A percentile compares a stretch with the other conserved stretches of the same genome.
phyloP scores from a whole-genome alignment of 176 grass and related monocot genomes.

The Oryza australiensis region DNA sequence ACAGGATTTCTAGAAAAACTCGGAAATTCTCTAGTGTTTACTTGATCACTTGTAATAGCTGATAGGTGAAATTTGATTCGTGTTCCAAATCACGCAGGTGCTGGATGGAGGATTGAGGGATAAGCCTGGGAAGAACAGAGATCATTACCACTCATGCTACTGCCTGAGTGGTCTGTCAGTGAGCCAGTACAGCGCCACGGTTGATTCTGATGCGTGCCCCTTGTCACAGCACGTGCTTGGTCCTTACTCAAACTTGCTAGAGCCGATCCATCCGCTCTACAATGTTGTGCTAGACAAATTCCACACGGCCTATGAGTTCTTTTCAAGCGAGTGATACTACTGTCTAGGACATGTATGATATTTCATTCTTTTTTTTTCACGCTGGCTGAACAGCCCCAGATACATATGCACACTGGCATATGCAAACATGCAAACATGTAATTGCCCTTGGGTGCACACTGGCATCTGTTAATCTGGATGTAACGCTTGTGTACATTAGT shows the following conservation, averaged over 20 bases:
- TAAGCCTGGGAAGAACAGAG: constrained; percentile 87
- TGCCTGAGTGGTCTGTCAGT: constrained; percentile 87
- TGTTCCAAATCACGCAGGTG: constrained; percentile 40
- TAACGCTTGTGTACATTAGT: background rate
- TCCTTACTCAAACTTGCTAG: constrained; percentile 85
- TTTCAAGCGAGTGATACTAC: constrained; percentile 43
- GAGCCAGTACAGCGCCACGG: constrained; percentile 65
- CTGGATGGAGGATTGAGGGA: constrained; percentile 90
- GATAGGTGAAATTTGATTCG: background rate
- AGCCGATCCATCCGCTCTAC: constrained; percentile 77
- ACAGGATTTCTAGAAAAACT: background rate
- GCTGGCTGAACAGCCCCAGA: background rate
- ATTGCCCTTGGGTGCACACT: background rate
- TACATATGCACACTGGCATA: background rate
- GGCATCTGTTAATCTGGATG: background rate
- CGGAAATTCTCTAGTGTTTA: background rate
- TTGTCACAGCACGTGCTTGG: constrained; percentile 67
- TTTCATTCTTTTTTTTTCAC: constrained; percentile 15
- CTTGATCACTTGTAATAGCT: background rate
- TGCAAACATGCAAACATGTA: background rate
- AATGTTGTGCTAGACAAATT: constrained; percentile 74
- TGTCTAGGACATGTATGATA: background rate
- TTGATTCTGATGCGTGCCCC: constrained; percentile 48
- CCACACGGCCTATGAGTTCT: constrained; percentile 63
- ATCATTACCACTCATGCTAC: constrained; percentile 90